Evolutionary conservation across 768 basidiomycete species (phyloP), one percentile per base, ranked within the genome.

Genomic region (Hortiboletus campestris): DNA sequence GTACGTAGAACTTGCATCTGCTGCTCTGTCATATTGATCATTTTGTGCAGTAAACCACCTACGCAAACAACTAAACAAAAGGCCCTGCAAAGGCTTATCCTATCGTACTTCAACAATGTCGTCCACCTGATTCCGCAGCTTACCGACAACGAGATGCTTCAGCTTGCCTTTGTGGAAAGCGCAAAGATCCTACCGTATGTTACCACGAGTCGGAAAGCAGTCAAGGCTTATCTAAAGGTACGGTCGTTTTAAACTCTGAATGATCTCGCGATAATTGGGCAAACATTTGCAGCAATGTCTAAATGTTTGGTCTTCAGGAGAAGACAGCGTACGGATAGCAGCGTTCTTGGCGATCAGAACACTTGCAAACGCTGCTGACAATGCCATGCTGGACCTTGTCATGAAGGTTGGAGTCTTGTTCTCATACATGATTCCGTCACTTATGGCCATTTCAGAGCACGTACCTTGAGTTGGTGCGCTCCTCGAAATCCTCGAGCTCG

Each of bases 181-280:
- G 84, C 89, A 1, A 97, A 94, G 72, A 77, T 98, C 28, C 74
- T 98, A 6, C 96, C 97, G 0, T 98, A 95, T 70, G 79, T 97
- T 28, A 80, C 88, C 50, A 84, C 83, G 57, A 94, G 86, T 61
- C 82, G 93, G 38, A 97, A 91, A 70, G 81, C 89, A 28, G 80
- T 97, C 34, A 91, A 93, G 69, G 74, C 81, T 13, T 98, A 96
- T 71, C 76, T 97, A 46, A 98, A 97, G 78, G 93, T 89, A 57
- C n/a, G 12, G 68, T 59, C 40, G 2, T 16, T n/a, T 19, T n/a
- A 42, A 14, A 12, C 53, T 14, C 25, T 47, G 0, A 1, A 17
- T n/a, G n/a, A 13, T 7, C 1, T 11, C 5, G 43, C 6, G n/a
- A n/a, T 42, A 35, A 42, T 25, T 0, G 34, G 13, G 28, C 29